phyloP scores from a whole-genome alignment of 305 asterid genomes.

The Fraxinus platypoda region DNA sequence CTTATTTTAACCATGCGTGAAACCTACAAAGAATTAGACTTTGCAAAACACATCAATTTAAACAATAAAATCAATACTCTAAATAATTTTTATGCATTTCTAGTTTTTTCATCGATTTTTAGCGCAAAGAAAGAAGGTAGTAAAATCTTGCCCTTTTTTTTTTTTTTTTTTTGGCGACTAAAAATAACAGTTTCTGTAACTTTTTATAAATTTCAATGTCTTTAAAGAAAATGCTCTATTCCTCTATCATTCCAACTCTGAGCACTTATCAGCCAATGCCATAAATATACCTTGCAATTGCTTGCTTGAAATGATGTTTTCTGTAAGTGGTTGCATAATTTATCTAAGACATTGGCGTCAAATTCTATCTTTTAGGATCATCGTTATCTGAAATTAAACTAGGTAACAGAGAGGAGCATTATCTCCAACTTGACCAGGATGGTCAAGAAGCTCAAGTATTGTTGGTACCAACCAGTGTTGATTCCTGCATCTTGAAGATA shows the following conservation, averaged over 20 bases:
- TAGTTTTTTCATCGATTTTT: no score
- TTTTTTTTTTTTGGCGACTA: no score
- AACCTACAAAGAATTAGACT: no score
- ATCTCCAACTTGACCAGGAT: constrained; percentile 91
- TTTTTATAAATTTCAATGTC: constrained; percentile 57
- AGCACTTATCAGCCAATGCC: constrained; percentile 76
- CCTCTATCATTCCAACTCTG: constrained; percentile 56
- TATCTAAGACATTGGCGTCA: constrained; percentile 62
- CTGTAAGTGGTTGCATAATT: constrained; percentile 54
- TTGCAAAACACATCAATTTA: no score
- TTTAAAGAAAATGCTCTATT: constrained; percentile 29
- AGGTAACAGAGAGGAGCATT: constrained; percentile 75
- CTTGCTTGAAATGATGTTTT: constrained; percentile 47
- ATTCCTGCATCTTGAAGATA: constrained; percentile 59
- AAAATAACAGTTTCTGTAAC: not conserved
- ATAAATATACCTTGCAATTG: constrained; percentile 71
- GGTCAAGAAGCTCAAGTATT: constrained; percentile 78
- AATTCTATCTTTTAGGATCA: constrained; percentile 70
- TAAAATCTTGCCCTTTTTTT: no score
- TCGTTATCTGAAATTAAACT: constrained; percentile 55
- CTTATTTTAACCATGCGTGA: no score
- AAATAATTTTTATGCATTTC: no score
- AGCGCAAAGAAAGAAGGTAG: no score
- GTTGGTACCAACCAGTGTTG: constrained; percentile 52
- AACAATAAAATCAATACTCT: no score